These are phyloP conservation scores for Lachancea cidri DNA, from an alignment of 805 yeast species.

Conservation along the genomic window DNA sequence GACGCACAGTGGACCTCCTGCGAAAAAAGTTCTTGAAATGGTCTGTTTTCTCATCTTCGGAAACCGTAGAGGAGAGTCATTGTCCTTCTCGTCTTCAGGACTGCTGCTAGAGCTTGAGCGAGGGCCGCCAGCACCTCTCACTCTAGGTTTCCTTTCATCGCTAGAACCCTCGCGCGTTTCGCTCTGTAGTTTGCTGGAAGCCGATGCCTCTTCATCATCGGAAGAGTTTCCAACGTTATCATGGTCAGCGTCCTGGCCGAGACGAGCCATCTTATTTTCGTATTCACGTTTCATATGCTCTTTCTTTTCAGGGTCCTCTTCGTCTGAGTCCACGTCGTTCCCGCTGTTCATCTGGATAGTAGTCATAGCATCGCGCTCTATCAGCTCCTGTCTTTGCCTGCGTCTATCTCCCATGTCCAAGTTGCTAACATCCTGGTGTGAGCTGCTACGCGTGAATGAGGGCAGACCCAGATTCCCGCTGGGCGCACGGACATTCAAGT, in stretches of 20 bases:
- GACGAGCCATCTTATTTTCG: neutral
- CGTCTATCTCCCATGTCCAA: neutral
- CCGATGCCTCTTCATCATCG: too few relatives aligned
- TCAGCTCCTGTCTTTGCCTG: constrained; percentile 6
- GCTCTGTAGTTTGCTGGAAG: too few relatives aligned
- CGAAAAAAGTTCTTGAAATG: constrained; percentile 21
- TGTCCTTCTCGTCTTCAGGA: constrained; percentile 4
- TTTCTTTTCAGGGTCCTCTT: constrained; percentile 4
- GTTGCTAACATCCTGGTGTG: neutral
- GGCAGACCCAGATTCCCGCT: neutral
- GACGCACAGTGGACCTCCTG: constrained; percentile 12
- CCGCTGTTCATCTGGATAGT: constrained; percentile 19
- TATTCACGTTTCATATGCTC: constrained; percentile 2
- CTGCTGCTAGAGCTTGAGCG: neutral
- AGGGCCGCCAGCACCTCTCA: neutral
- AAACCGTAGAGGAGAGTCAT: constrained; percentile 12
- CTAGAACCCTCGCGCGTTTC: too few relatives aligned
- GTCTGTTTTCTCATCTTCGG: constrained; percentile 17
- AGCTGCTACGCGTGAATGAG: neutral
- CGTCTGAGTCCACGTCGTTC: constrained; percentile 8
- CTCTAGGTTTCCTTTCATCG: too few relatives aligned
- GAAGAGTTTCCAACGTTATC: neutral
- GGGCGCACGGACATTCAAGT: neutral
- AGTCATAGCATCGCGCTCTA: constrained; percentile 19
- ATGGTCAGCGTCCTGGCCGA: neutral